Conservation (phyloP, 1,139 yeast genomes). For the Kurtzmaniella natalensis region DNA sequence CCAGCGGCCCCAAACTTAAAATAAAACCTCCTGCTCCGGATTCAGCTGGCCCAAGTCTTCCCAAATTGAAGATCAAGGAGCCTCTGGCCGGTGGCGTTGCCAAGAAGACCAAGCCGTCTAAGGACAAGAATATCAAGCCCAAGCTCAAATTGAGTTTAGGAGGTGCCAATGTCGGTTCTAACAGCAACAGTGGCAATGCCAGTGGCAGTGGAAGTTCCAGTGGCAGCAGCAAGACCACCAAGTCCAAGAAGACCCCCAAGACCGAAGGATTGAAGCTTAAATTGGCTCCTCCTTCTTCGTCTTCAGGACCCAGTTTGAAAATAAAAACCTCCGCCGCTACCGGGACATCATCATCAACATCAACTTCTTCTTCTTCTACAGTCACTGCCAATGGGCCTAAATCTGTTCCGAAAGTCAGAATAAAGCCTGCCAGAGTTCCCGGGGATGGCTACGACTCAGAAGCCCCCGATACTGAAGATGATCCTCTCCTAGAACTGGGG, state of each 20-base stretch:
- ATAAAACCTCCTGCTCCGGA: conserved; percentile 15
- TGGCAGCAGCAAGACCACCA: not conserved
- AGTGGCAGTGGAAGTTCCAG: no score
- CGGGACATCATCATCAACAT: no score
- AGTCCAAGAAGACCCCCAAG: not conserved
- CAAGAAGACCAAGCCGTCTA: conserved; percentile 10
- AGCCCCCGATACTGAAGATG: conserved; percentile 94
- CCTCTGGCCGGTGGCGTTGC: conserved; percentile 8
- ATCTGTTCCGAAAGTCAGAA: conserved; percentile 60
- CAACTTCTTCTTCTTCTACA: not conserved
- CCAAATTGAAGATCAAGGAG: conserved; percentile 13
- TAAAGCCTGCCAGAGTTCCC: conserved; percentile 80
- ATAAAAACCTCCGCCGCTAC: conserved; percentile 10
- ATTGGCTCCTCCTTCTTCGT: not conserved
- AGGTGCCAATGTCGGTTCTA: no score
- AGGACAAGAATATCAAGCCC: conserved; percentile 3
- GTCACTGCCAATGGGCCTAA: conserved; percentile 7
- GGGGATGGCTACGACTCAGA: conserved; percentile 98
- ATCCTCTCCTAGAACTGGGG: conserved; percentile 88
- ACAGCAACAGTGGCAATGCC: no score
- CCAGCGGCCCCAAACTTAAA: conserved; percentile 22
- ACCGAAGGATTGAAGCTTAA: not conserved
- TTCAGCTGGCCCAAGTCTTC: conserved; percentile 8
- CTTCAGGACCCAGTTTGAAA: conserved; percentile 9
- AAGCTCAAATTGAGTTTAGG: conserved; percentile 3